Evolutionary conservation across 164 flowering plant genomes (phyloP), one percentile per base, ranked within the genome.

Genomic region (Nymphaea thermarum): DNA sequence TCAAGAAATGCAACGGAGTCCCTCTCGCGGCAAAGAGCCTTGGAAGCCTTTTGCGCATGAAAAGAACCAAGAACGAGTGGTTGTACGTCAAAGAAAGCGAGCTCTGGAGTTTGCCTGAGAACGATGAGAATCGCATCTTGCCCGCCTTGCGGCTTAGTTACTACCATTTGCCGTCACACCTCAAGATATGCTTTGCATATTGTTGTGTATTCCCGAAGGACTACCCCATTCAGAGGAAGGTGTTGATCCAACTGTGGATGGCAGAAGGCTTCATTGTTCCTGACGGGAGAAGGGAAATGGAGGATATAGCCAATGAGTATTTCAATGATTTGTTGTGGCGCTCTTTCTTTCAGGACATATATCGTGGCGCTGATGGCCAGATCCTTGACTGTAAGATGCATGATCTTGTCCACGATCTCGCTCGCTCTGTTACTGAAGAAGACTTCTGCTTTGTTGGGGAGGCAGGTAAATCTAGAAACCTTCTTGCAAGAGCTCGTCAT

Each of bases 201-300:
- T 70, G 72, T 36, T 65, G 43, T 1, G 4, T 70, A 16, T 70
- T 70, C 6, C 72, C 68, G 6, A 36, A 65, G 41, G 51, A 60
- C 16, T 42, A 17, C 5, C 16, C 4, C 44, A 70, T 70, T 3
- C 0, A 55, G 3, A 42, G 42, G 25, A 10, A 55, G 6, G 2
- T 2, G 4, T 4, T 70, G 64, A 60, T 55, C 60, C 59, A 42
- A n/a, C 43, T 43, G 42, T 70, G 72, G 72, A 60, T 65, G 55
- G 72, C 68, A 25, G 44, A 68, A 51, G 66, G 59, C 7, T 63
- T 70, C 67, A 43, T 70, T 16, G 42, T 4, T 6, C 0, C 3
- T 14, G 15, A 43, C 4, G 42, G n/a, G 6, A 17, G 42, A 7
- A 18, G 42, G 5, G 55, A 43, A 3, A n/a, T 17, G 16, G 65